A percentile compares a stretch with the other conserved stretches of the same genome.
Conservation (phyloP, 1,139 yeast species). For the Arxiozyma heterogenica region DNA sequence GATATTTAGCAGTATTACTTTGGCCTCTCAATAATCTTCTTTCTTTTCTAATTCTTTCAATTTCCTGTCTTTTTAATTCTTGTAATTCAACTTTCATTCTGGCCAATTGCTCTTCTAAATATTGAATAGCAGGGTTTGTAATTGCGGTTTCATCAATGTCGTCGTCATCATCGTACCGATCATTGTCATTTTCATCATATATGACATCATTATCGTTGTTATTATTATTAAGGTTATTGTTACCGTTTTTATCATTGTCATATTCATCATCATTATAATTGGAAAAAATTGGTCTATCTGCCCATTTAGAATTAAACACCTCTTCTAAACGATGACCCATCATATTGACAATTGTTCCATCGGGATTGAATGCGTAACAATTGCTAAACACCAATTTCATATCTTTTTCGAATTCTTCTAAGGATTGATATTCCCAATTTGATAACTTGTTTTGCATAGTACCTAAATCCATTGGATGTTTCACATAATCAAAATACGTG, state of each 20-base stretch:
- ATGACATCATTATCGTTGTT: constrained; percentile 33
- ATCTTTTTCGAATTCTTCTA: constrained; percentile 80
- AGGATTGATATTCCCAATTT: constrained; percentile 81
- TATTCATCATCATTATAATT: constrained; percentile 30
- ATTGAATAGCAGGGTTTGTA: constrained; percentile 81
- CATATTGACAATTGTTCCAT: constrained; percentile 87
- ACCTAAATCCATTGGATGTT: constrained; percentile 91
- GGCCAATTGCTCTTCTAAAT: constrained; percentile 74
- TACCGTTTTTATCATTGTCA: constrained; percentile 13
- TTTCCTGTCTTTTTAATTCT: constrained; percentile 67
- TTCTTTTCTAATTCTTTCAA: constrained; percentile 45
- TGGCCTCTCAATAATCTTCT: constrained; percentile 31
- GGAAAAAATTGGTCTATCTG: constrained; percentile 59
- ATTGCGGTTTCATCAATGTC: constrained; percentile 65
- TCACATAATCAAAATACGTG: constrained; percentile 72
- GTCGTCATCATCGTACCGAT: constrained; percentile 40
- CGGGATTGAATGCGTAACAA: constrained; percentile 90
- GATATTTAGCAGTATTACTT: constrained; percentile 14
- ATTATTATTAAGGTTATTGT: constrained; percentile 27
- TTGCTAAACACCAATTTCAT: constrained; percentile 74
- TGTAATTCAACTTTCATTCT: constrained; percentile 82
- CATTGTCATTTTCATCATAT: constrained; percentile 31
- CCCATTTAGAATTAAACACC: constrained; percentile 82
- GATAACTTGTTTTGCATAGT: constrained; percentile 73
- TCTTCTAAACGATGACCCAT: constrained; percentile 91